These are phyloP conservation scores for Morella rubra DNA, from an alignment of 306 rosid genomes.

Conservation along the genomic window DNA sequence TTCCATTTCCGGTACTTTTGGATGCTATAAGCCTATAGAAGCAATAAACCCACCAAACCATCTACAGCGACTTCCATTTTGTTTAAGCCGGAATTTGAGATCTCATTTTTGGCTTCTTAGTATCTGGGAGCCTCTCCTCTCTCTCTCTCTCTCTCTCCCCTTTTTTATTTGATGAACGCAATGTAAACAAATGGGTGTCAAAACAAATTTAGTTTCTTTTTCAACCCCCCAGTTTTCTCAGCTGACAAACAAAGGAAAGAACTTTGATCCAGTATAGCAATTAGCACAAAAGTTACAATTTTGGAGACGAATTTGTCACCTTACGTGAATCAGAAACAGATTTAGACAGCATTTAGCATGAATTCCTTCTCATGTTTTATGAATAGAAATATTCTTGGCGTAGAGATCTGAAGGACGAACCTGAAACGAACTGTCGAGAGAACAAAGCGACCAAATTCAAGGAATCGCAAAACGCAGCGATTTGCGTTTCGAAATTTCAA, in stretches of 20 bases:
- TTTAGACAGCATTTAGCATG: not conserved
- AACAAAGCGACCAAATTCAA: conserved; percentile 30
- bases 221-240: too few species aligned
- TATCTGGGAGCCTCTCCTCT: too few species aligned
- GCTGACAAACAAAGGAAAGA: too few species aligned
- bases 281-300: too few species aligned
- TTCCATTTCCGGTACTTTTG: not conserved
- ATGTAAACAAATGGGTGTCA: not conserved
- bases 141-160: too few species aligned
- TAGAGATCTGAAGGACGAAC: conserved; percentile 37
- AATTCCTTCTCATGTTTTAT: not conserved
- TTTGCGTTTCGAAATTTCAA: conserved; percentile 34
- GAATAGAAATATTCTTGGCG: not conserved
- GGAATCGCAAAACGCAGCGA: conserved; percentile 21
- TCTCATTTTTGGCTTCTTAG: not conserved
- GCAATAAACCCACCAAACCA: not conserved
- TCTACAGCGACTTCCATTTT: not conserved
- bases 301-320: not conserved
- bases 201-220: not conserved
- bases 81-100: not conserved
- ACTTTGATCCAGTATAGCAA: too few species aligned
- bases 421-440: conserved; percentile 44
- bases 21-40: not conserved
- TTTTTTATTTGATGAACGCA: not conserved
- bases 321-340: not conserved